A percentile compares a stretch with the other conserved stretches of the same genome.
phyloP scores from a whole-genome alignment of 345 rosid species.

The Euphorbia tirucalli region DNA sequence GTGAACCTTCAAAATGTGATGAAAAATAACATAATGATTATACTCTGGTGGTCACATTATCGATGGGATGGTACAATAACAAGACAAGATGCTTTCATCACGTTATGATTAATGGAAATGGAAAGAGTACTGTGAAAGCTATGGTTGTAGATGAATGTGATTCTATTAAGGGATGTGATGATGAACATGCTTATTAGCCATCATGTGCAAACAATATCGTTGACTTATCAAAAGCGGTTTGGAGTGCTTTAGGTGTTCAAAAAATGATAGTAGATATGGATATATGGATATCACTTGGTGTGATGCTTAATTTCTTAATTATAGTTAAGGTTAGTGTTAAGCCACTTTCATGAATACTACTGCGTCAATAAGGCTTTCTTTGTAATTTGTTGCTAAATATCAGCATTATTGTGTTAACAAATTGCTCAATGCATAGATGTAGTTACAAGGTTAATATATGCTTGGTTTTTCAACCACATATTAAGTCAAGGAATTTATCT shows the following conservation, averaged over 20 bases:
- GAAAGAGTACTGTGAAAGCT: constrained; percentile 8
- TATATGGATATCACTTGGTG: constrained; percentile 9
- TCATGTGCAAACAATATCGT: constrained; percentile 12
- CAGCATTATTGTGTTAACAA: no score
- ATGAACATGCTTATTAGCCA: constrained; percentile 5
- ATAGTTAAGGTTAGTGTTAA: no score
- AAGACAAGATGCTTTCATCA: constrained; percentile 6
- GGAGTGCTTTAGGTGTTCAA: constrained; percentile 8
- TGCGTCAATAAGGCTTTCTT: no score
- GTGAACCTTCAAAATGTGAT: constrained; percentile 12
- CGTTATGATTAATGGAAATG: constrained; percentile 3
- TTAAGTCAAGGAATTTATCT: no score
- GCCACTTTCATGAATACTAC: no score
- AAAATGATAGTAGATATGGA: not conserved
- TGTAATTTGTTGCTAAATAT: no score
- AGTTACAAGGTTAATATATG: no score
- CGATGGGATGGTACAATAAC: constrained; percentile 11
- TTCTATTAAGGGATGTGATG: constrained; percentile 11
- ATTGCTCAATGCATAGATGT: no score
- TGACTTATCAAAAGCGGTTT: constrained; percentile 11
- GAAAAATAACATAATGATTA: constrained; percentile 4
- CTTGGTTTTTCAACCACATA: no score
- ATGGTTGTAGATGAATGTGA: constrained; percentile 14
- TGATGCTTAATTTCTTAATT: no score
- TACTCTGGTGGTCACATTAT: constrained; percentile 13